Evolutionary conservation across 164 flowering plant species (phyloP).

Genomic region (Stephania japonica): DNA sequence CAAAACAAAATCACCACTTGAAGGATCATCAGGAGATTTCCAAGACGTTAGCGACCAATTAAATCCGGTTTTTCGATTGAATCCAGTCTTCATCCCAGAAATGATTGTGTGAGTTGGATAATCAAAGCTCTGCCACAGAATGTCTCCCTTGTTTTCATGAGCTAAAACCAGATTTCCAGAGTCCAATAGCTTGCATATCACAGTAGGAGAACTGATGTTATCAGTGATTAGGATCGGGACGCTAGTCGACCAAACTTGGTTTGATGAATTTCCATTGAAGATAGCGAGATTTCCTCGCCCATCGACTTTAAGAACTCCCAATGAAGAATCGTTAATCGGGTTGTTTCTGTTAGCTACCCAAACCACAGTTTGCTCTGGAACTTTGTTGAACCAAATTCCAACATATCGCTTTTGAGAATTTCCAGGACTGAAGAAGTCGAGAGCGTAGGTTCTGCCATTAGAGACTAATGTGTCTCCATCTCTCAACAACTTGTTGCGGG

Average conservation of each 20-base stretch:
- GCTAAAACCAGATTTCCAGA: constrained; percentile 43
- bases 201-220: background rate
- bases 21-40: constrained; percentile 17
- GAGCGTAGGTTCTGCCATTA: constrained; percentile 17
- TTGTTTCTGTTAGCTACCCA: constrained; percentile 57
- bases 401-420: constrained; percentile 25
- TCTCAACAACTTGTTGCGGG: constrained; percentile 8
- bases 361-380: constrained; percentile 21
- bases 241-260: constrained; percentile 28
- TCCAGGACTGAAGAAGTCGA: constrained; percentile 46
- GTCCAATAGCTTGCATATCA: constrained; percentile 32
- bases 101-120: background rate
- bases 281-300: constrained; percentile 15
- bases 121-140: background rate
- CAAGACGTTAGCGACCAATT: constrained; percentile 24
- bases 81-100: constrained; percentile 26
- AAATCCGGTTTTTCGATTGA: constrained; percentile 27
- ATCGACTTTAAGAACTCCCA: constrained; percentile 29
- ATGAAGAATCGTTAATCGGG: constrained; percentile 29
- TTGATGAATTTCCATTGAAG: constrained; percentile 13
- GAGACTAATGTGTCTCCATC: constrained; percentile 30
- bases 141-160: background rate
- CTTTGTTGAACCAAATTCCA: constrained; percentile 47
- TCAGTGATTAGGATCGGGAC: no score
- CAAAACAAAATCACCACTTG: constrained; percentile 22